Evolutionary conservation across 2,329 filamentous ascomycete species (phyloP).

Genomic region (Proliferodiscus dingleyae): DNA sequence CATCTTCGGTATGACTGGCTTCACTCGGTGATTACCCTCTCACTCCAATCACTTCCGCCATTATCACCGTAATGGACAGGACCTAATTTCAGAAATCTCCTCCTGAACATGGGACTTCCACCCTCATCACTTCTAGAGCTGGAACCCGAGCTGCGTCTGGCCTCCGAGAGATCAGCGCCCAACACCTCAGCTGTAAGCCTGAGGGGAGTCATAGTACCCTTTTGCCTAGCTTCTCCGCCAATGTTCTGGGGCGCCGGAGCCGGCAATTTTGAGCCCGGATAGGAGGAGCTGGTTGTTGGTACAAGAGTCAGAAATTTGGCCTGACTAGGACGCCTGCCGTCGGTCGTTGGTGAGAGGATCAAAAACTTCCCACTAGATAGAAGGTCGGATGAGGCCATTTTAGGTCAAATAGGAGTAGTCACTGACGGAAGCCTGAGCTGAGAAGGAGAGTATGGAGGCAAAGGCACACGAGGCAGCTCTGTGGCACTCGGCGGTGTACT

Average conservation of each 20-base stretch:
- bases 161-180: constrained; percentile 9
- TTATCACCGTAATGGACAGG: constrained; percentile 25
- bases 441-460: neutral
- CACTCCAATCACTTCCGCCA: constrained; percentile 27
- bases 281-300: constrained; percentile 24
- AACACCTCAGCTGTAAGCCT: constrained; percentile 4
- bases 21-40: constrained; percentile 22
- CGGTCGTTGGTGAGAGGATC: constrained; percentile 15
- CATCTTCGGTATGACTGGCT: neutral
- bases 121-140: constrained; percentile 14
- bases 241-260: neutral
- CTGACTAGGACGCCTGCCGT: constrained; percentile 8
- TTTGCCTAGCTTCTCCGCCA: constrained; percentile 1
- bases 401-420: constrained; percentile 1
- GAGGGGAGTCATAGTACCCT: neutral
- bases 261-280: constrained; percentile 13
- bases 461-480: constrained; percentile 1
- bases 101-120: constrained; percentile 8
- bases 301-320: constrained; percentile 27
- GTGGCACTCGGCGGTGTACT: constrained; percentile 5
- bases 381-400: constrained; percentile 16
- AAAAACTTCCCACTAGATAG: constrained; percentile 10
- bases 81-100: constrained; percentile 26
- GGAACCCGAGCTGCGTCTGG: constrained; percentile 16
- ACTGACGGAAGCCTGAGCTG: constrained; percentile 1